Evolutionary conservation across 495 filamentous ascomycete genomes (phyloP).

Genomic region (Eremomyces bilateralis): DNA sequence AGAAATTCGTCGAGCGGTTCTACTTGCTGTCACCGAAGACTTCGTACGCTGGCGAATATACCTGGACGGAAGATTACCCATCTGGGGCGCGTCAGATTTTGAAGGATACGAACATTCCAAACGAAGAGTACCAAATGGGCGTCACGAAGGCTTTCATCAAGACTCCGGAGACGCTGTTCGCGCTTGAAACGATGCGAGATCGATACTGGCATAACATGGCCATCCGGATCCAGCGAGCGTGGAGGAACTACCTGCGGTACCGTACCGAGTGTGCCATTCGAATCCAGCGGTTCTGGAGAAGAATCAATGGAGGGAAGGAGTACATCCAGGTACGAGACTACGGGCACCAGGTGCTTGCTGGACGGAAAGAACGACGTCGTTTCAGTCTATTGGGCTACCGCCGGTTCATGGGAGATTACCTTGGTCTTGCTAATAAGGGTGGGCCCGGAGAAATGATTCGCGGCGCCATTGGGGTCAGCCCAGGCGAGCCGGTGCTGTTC

Average conservation of each 20-base stretch:
- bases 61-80: slow-evolving; percentile 71
- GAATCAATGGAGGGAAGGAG: slow-evolving; percentile 67
- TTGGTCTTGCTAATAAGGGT: slow-evolving; percentile 59
- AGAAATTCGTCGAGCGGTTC: slow-evolving; percentile 96
- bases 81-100: slow-evolving; percentile 84
- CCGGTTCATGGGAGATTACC: slow-evolving; percentile 87
- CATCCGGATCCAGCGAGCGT: slow-evolving; percentile 88
- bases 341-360: slow-evolving; percentile 65
- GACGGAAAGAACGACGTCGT: slow-evolving; percentile 73
- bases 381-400: slow-evolving; percentile 80
- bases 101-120: slow-evolving; percentile 84
- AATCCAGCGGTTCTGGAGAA: slow-evolving; percentile 90
- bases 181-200: slow-evolving; percentile 92
- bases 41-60: slow-evolving; percentile 92
- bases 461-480: slow-evolving; percentile 38
- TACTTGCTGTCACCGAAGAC: slow-evolving; percentile 88
- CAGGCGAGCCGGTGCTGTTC: slow-evolving; percentile 57
- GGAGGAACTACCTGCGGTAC: slow-evolving; percentile 88
- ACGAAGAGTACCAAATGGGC: slow-evolving; percentile 93
- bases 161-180: slow-evolving; percentile 92
- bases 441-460: slow-evolving; percentile 70
- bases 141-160: slow-evolving; percentile 97
- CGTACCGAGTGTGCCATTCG: slow-evolving; percentile 78
- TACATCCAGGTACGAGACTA: slow-evolving; percentile 73
- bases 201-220: slow-evolving; percentile 99